phyloP scores from a whole-genome alignment of 2,329 filamentous ascomycete genomes.

The Setomelanomma holmii region DNA sequence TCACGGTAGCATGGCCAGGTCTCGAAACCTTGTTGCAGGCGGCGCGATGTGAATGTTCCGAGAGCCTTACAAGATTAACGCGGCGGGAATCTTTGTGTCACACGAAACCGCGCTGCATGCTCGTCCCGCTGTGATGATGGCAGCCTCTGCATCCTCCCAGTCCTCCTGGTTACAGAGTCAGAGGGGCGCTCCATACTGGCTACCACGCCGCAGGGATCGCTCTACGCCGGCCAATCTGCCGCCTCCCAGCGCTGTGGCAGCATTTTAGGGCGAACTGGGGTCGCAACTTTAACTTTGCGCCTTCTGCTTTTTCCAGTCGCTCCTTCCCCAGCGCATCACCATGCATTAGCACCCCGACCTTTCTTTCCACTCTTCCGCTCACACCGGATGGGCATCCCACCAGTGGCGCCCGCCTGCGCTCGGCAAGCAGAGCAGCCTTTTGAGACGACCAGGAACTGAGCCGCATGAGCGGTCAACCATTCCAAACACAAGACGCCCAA shows the following conservation, averaged over 20 bases:
- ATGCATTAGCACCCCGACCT: slow-evolving; percentile 8
- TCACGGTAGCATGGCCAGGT: slow-evolving; percentile 51
- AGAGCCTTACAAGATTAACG: slow-evolving; percentile 23
- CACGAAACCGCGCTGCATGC: slow-evolving; percentile 24
- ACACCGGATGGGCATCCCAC: slow-evolving; percentile 5
- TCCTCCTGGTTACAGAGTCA: not conserved
- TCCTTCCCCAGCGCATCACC: slow-evolving; percentile 14
- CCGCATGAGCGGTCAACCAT: slow-evolving; percentile 32
- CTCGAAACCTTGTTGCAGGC: slow-evolving; percentile 45
- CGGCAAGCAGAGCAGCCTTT: not conserved
- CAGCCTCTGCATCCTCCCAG: slow-evolving; percentile 17
- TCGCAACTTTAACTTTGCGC: slow-evolving; percentile 35
- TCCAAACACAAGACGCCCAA: slow-evolving; percentile 34
- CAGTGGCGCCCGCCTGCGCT: slow-evolving; percentile 2
- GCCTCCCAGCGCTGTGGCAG: slow-evolving; percentile 26
- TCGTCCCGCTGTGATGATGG: slow-evolving; percentile 21
- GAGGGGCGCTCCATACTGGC: not conserved
- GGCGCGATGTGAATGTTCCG: slow-evolving; percentile 32
- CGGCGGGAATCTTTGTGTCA: slow-evolving; percentile 35
- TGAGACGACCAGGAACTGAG: slow-evolving; percentile 12
- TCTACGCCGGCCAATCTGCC: slow-evolving; percentile 23
- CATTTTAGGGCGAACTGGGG: slow-evolving; percentile 32
- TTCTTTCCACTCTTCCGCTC: slow-evolving; percentile 7
- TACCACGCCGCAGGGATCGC: slow-evolving; percentile 3
- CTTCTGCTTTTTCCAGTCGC: slow-evolving; percentile 25